A percentile compares a stretch with the other conserved stretches of the same genome.
These are phyloP conservation scores for Ascochyta koolunga DNA, from an alignment of 2,329 filamentous ascomycete genomes.

Conservation along the genomic window DNA sequence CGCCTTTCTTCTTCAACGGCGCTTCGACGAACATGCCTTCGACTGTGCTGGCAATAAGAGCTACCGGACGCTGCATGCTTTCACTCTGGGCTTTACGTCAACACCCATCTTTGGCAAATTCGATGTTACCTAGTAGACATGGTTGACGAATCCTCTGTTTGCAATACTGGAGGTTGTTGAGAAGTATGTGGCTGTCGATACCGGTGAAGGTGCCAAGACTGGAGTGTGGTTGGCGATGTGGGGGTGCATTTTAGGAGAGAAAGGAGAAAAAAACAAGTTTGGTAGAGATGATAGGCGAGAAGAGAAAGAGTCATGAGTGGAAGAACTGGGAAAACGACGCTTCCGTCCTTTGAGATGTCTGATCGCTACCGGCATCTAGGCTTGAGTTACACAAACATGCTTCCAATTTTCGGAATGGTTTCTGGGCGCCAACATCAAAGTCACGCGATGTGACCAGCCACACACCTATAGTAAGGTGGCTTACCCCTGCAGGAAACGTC, in stretches of 20 bases:
- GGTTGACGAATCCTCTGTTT: constrained; percentile 19
- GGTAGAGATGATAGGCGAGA: constrained; percentile 12
- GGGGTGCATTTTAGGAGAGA: constrained; percentile 20
- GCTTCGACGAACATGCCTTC: constrained; percentile 9
- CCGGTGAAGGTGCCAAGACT: constrained; percentile 22
- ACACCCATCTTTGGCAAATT: constrained; percentile 20
- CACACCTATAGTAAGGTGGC: background rate
- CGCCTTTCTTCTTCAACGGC: constrained; percentile 12
- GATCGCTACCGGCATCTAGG: background rate
- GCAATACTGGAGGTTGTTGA: constrained; percentile 16
- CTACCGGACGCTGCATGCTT: constrained; percentile 12
- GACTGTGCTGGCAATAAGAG: background rate
- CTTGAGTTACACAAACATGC: background rate
- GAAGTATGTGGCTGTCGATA: constrained; percentile 12
- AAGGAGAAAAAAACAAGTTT: constrained; percentile 12
- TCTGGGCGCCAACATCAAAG: background rate
- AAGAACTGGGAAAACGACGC: constrained; percentile 19
- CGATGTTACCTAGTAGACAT: constrained; percentile 14
- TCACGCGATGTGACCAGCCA: background rate
- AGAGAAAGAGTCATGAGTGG: constrained; percentile 7
- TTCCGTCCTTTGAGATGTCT: constrained; percentile 1
- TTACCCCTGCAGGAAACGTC: background rate
- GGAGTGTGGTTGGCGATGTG: constrained; percentile 20
- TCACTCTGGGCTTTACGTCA: constrained; percentile 19
- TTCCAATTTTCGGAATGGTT: background rate